Conservation (phyloP, 2,329 filamentous ascomycete species). For the Berkeleyomyces rouxiae region DNA sequence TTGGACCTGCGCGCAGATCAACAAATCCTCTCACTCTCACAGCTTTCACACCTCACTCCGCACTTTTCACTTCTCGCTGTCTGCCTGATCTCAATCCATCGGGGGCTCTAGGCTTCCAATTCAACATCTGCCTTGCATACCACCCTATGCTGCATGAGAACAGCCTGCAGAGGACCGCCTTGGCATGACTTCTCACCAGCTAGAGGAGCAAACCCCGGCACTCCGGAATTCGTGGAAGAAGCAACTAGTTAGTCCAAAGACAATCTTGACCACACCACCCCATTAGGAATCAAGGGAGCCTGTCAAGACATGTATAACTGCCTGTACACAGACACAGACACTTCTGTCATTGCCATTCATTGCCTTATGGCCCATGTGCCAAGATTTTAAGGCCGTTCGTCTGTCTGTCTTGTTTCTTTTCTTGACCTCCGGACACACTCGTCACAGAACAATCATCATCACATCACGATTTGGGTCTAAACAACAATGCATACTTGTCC, state of each 20-base stretch:
- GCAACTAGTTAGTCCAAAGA: background rate
- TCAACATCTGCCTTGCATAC: background rate
- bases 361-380: background rate
- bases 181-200: background rate
- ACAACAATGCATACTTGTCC: no score
- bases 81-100: background rate
- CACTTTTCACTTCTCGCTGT: background rate
- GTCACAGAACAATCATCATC: no score
- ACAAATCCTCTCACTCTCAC: background rate
- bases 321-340: no score
- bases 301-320: background rate
- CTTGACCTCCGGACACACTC: background rate
- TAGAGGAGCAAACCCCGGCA: background rate
- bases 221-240: background rate
- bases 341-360: background rate
- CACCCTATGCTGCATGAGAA: background rate
- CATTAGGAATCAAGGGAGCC: background rate
- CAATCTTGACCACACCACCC: background rate
- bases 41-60: background rate
- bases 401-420: background rate
- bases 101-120: background rate
- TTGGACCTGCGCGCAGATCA: background rate
- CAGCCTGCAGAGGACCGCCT: background rate
- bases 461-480: no score
- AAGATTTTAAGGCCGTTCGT: background rate